phyloP scores from a whole-genome alignment of 192 early-diverging fungal species.

The Neocallimastix lanati region DNA sequence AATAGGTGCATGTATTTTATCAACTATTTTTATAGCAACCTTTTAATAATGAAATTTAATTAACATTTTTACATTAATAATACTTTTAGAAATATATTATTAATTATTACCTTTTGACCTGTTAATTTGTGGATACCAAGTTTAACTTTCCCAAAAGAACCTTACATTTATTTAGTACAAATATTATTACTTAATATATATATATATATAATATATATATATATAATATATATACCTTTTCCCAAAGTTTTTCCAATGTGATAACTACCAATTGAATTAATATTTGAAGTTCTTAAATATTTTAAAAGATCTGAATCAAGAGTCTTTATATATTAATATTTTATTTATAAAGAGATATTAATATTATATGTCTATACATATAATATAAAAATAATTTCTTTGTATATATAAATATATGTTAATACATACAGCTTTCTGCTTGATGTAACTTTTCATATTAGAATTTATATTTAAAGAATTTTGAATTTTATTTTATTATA shows the following conservation, averaged over 20 bases:
- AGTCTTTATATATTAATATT: too few relatives aligned
- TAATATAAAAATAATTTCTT: too few relatives aligned
- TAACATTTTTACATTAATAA: too few relatives aligned
- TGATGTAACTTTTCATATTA: neutral
- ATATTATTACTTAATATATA: too few relatives aligned
- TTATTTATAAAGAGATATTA: neutral
- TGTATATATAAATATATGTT: neutral
- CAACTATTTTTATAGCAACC: constrained; percentile 43
- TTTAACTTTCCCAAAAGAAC: constrained; percentile 48
- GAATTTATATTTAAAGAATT: too few relatives aligned
- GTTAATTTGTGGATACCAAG: constrained; percentile 35
- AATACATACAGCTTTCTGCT: neutral
- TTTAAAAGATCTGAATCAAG: neutral
- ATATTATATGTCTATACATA: neutral
- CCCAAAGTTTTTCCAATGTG: neutral
- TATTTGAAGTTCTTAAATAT: neutral
- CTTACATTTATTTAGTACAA: too few relatives aligned
- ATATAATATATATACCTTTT: neutral
- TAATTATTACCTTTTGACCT: constrained; percentile 12
- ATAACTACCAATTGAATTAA: neutral
- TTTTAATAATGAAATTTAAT: too few relatives aligned
- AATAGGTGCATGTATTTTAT: constrained; percentile 31
- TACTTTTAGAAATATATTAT: too few relatives aligned
- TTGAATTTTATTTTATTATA: too few relatives aligned
- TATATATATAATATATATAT: too few relatives aligned